These are phyloP conservation scores for Exophiala phaeomuriformis DNA, from an alignment of 2,329 filamentous ascomycete species.

Conservation along the genomic window DNA sequence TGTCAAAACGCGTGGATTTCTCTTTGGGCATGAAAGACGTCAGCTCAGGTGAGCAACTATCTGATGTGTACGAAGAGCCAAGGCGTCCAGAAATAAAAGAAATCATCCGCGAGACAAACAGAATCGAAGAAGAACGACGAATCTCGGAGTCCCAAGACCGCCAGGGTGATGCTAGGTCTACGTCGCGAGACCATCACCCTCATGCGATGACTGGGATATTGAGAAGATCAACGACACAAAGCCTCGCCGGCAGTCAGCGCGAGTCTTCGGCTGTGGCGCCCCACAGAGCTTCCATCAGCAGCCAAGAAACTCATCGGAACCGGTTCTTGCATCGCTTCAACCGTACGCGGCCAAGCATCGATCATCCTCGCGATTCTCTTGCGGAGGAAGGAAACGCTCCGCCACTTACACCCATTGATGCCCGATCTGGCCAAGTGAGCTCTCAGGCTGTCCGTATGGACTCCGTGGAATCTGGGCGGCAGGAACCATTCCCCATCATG, in stretches of 20 bases:
- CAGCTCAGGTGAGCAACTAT: conserved; percentile 51
- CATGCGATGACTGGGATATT: conserved; percentile 25
- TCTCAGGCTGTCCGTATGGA: conserved; percentile 22
- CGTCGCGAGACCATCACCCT: conserved; percentile 23
- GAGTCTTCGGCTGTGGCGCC: background rate
- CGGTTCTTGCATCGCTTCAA: conserved; percentile 53
- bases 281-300: conserved; percentile 15
- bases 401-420: conserved; percentile 16
- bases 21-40: conserved; percentile 60
- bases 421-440: conserved; percentile 22
- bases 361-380: conserved; percentile 20
- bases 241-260: conserved; percentile 24
- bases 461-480: conserved; percentile 4
- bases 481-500: conserved; percentile 12
- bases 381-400: conserved; percentile 23
- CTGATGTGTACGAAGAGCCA: conserved; percentile 58
- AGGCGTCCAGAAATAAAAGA: conserved; percentile 32
- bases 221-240: conserved; percentile 28
- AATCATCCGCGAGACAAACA: conserved; percentile 35
- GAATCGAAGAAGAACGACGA: conserved; percentile 34
- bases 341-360: conserved; percentile 21
- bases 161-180: conserved; percentile 2
- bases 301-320: conserved; percentile 47
- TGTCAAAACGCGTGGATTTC: conserved; percentile 61
- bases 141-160: conserved; percentile 22